Evolutionary conservation across 192 early-diverging fungal species (phyloP), one percentile per base, ranked within the genome.

Genomic region (Rhizoclosmatium sp.): DNA sequence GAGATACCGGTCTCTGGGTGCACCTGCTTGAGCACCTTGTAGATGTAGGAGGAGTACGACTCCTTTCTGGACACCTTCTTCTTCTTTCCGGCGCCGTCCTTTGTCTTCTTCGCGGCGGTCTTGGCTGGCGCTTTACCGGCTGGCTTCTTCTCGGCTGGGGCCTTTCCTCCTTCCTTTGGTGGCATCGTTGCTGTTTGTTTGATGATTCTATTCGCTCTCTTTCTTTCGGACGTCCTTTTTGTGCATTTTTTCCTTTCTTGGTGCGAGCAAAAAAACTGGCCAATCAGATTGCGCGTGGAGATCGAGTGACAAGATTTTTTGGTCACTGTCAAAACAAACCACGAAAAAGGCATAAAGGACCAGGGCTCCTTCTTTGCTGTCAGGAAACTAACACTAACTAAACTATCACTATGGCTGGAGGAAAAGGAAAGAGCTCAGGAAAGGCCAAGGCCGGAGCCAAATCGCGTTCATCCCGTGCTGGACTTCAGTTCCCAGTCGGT

Each of bases 1-100:
- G 95, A 97, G 89, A 98, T 96, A 89, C 97, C 96, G 51, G 94
- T 96, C 84, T 98, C 96, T 78, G 97, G 97, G 89, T 98, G 96
- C 77, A 98, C 95, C 86, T 98, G 96, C 90, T 97, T 97, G 76
- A 97, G 87, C 61, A 98, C 95, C 89, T 96, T 96, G 93, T 96
- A 97, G 89, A 97, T 96, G 88, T 97, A 97, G 75, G 94, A 93
- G 67, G 93, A 93, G 93, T 95, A 97, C 65, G 95, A 96, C 85
- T 98, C 95, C 78, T 93, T 93, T 80, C 94, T 91, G 81, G 84
- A 80, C 76, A 82, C 89, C 87, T 93, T 94, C 76, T 81, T 86
- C 65, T 59, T 77, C 78, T 84, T 92, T 87, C 90, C 93, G 72
- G 81, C 87, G 78, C 85, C 91, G 71, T 85, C 87, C 59, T 82